Evolutionary conservation across 306 rosid genomes (phyloP), one percentile per base, ranked within the genome.

Genomic region (Luffa aegyptiaca): DNA sequence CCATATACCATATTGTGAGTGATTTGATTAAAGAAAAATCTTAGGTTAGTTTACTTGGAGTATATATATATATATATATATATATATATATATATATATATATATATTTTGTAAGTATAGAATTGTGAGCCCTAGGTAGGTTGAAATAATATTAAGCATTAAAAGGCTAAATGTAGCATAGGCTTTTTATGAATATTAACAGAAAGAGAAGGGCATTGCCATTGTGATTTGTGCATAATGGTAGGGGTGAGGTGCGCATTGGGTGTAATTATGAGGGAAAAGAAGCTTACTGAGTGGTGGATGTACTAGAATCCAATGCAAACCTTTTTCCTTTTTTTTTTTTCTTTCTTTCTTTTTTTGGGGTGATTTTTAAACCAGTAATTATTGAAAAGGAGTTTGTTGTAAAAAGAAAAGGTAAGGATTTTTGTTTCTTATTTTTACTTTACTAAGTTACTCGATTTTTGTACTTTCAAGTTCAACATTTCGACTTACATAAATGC

Each of bases 161-260:
- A 68, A 68, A 42, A 65, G 73, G 73, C 73, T 65, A 37, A 41
- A 41, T 41, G n/a, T 41, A 42, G 52, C 0, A 18, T 68, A 68
- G 33, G 52, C 5, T 42, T 68, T 68, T 68, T 18, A 41, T 31
- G 2, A 68, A 68, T 39, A 68, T 68, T 68, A 68, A 36, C 16
- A 4, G 51, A 18, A 17, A 39, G 73, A 66, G 26, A 66, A 66
- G 31, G 31, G 56, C 5, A 3, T 62, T 33, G 45, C 21, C 73
- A 66, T 66, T 66, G 73, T 66, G 49, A 66, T 66, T 66, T 66
- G 73, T 66, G 49, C 73, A 39, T 66, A 66, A 66, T 66, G 73
- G 73, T 39, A 39, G 73, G 11, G 11, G 71, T 35, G 71, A 64
- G 20, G 17, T 62, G 18, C n/a, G 42, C 69, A 62, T 62, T 62